Evolutionary conservation across 2,329 filamentous ascomycete species (phyloP).

Genomic region (Ascochyta viciae-villosae): DNA sequence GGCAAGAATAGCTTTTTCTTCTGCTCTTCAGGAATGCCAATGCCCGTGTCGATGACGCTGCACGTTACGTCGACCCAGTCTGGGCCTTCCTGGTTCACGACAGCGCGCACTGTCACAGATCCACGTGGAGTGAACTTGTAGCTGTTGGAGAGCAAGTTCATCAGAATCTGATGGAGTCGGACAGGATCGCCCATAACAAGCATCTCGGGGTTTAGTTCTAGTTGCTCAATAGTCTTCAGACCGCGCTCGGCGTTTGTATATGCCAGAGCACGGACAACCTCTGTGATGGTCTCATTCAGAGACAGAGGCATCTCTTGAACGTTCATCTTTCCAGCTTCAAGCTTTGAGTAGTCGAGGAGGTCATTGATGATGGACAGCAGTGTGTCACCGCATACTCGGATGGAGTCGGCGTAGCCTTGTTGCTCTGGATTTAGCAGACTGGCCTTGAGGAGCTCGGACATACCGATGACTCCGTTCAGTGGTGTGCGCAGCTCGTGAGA

Average conservation of each 20-base stretch:
- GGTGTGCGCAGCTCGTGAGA: constrained; percentile 65
- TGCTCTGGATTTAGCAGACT: constrained; percentile 65
- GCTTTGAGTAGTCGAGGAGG: constrained; percentile 60
- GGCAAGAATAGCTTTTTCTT: constrained; percentile 87
- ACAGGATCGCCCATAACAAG: constrained; percentile 60
- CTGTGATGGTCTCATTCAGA: constrained; percentile 65
- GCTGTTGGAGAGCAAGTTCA: constrained; percentile 89
- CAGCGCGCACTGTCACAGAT: constrained; percentile 82
- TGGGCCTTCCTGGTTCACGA: constrained; percentile 72
- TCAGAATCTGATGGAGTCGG: constrained; percentile 61
- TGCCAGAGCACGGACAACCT: constrained; percentile 68
- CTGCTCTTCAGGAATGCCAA: constrained; percentile 84
- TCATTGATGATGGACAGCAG: constrained; percentile 62
- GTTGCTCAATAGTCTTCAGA: constrained; percentile 63
- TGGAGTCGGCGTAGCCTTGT: constrained; percentile 68
- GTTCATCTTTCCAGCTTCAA: constrained; percentile 62
- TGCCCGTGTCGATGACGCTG: constrained; percentile 88
- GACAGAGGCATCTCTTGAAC: constrained; percentile 66
- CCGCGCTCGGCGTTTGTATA: constrained; percentile 69
- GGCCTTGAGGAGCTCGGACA: constrained; percentile 67
- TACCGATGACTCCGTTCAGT: constrained; percentile 62
- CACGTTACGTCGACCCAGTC: constrained; percentile 79
- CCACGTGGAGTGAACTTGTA: constrained; percentile 93
- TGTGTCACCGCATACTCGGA: constrained; percentile 68
- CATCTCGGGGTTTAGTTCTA: constrained; percentile 63